Percentiles rank a stretch among this genome's conserved stretches.
These are phyloP conservation scores for Solanum habrochaites DNA, from an alignment of 257 asterid species.

Conservation along the genomic window DNA sequence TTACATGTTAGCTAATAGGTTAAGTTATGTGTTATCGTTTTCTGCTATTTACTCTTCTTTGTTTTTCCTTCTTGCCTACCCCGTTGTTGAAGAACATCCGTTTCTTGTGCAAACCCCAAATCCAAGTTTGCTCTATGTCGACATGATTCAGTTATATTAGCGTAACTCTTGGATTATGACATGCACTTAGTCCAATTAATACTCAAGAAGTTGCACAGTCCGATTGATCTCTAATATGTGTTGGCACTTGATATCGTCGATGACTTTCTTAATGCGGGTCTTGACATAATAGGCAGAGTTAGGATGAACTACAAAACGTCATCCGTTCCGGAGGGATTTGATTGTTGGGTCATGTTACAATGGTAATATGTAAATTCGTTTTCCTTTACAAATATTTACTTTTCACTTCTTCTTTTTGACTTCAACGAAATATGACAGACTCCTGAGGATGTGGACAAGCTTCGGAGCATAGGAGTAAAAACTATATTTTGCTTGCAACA, in stretches of 20 bases:
- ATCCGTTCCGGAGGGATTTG: constrained; percentile 80
- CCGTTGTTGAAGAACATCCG: not conserved
- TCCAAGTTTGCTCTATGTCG: not conserved
- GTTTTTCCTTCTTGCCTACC: not conserved
- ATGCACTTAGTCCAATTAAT: not conserved
- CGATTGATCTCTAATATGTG: not conserved
- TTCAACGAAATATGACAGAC: constrained; percentile 35
- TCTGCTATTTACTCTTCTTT: not conserved
- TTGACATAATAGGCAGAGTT: constrained; percentile 90
- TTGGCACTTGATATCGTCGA: not conserved
- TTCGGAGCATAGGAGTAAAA: constrained; percentile 77
- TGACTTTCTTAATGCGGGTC: constrained; percentile 30
- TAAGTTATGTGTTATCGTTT: not conserved
- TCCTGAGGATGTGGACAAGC: constrained; percentile 93
- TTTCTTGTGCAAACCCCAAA: not conserved
- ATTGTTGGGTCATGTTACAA: constrained; percentile 97
- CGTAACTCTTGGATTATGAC: not conserved
- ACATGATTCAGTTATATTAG: not conserved
- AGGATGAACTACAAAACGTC: constrained; percentile 94
- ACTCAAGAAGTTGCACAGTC: not conserved
- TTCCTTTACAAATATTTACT: not conserved
- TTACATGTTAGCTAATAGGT: not conserved
- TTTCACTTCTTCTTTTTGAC: not conserved
- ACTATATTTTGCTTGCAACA: constrained; percentile 86
- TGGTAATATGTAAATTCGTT: constrained; percentile 28